A percentile compares a stretch with the other conserved stretches of the same genome.
phyloP scores from a whole-genome alignment of 257 asterid genomes.

The Leonotis leonurus region DNA sequence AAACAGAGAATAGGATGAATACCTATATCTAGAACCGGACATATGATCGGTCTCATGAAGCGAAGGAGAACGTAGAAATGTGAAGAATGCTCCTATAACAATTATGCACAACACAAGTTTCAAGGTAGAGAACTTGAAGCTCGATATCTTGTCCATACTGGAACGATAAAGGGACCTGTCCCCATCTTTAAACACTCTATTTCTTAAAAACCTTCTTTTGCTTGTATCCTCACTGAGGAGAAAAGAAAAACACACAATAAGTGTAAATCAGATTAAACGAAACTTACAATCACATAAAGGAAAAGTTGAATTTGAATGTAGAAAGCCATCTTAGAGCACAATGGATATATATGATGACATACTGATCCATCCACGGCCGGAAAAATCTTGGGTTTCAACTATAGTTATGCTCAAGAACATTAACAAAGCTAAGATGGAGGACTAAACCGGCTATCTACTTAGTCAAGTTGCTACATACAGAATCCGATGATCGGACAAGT shows the following conservation, averaged over 20 bases:
- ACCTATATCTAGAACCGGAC: constrained; percentile 42
- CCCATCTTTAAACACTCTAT: constrained; percentile 52
- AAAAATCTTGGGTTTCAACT: background rate
- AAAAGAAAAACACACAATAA: too few relatives aligned
- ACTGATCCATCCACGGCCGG: background rate
- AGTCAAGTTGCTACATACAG: background rate
- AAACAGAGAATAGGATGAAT: constrained; percentile 24
- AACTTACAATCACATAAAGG: background rate
- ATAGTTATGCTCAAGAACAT: background rate
- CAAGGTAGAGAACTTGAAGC: constrained; percentile 48
- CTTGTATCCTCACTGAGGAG: constrained; percentile 59
- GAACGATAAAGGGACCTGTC: constrained; percentile 46
- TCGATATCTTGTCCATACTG: constrained; percentile 41
- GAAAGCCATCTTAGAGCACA: background rate
- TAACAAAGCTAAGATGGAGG: background rate
- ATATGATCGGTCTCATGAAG: constrained; percentile 45
- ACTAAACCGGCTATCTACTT: too few relatives aligned
- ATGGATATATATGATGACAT: background rate
- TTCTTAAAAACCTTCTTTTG: constrained; percentile 52
- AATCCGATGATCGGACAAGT: background rate
- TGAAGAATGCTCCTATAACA: constrained; percentile 53
- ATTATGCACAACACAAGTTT: constrained; percentile 60
- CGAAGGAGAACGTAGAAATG: constrained; percentile 52
- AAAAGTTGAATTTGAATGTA: background rate
- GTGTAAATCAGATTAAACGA: too few relatives aligned